phyloP scores from a whole-genome alignment of 306 rosid species.

The Boehmeria nivea region DNA sequence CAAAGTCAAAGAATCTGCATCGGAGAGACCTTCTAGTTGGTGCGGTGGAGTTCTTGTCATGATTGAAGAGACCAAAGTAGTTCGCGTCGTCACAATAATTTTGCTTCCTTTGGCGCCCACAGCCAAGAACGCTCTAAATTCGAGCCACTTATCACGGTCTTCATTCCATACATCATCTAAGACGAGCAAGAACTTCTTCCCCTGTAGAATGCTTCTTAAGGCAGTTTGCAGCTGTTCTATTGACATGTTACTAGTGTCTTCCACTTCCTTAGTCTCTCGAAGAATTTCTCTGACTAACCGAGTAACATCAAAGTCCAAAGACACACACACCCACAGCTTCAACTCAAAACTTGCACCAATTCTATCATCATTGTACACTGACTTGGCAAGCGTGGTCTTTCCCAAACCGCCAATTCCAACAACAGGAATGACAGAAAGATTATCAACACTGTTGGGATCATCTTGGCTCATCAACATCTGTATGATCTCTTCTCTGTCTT shows the following conservation, averaged over 20 bases:
- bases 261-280: neutral
- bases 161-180: neutral
- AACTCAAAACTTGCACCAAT: neutral
- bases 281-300: neutral
- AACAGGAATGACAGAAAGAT: slow-evolving; percentile 3
- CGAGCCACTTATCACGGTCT: neutral
- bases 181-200: neutral
- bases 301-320: neutral
- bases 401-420: slow-evolving; percentile 16
- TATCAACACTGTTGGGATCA: neutral
- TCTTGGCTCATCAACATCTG: neutral
- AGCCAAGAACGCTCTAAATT: neutral
- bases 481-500: slow-evolving; percentile 7
- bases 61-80: neutral
- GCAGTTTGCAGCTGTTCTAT: neutral
- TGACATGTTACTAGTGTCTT: neutral
- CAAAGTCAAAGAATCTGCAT: neutral
- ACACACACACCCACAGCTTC: neutral
- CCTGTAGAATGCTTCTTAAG: neutral
- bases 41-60: neutral
- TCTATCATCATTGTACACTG: neutral
- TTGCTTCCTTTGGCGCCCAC: neutral
- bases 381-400: slow-evolving; percentile 19
- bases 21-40: neutral
- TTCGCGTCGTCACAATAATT: neutral